phyloP scores from a whole-genome alignment of 2,329 filamentous ascomycete species.

The Botrytis pseudocinerea region DNA sequence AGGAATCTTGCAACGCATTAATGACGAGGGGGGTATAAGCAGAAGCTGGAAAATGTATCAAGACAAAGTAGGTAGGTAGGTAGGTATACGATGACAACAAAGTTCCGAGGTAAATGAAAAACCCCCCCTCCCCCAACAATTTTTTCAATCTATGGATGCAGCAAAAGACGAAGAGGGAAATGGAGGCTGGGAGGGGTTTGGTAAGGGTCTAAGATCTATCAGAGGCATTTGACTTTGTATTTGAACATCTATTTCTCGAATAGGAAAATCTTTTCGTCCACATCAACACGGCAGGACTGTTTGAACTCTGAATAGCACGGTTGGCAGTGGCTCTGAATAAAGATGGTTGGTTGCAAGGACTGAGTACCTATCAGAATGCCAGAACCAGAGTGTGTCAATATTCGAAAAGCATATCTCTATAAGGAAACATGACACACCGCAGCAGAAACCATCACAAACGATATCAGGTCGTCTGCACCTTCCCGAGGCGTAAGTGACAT shows the following conservation, averaged over 20 bases:
- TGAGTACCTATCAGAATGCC: background rate
- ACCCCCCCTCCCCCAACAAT: background rate
- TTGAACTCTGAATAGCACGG: background rate
- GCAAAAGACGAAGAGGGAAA: constrained; percentile 16
- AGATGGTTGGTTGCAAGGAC: background rate
- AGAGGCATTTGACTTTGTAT: background rate
- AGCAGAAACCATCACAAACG: background rate
- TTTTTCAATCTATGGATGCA: constrained; percentile 11
- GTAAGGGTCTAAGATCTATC: constrained; percentile 12
- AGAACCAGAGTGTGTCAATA: background rate
- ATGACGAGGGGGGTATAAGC: background rate
- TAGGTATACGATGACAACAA: constrained; percentile 5
- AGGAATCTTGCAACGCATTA: background rate
- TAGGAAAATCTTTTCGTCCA: background rate
- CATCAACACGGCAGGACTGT: background rate
- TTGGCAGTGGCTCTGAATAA: background rate
- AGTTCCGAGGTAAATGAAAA: background rate
- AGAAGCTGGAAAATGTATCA: background rate
- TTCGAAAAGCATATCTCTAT: background rate
- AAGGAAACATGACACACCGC: background rate
- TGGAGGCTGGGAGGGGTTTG: background rate
- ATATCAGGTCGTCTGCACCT: constrained; percentile 11
- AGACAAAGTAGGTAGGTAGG: background rate
- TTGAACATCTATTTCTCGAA: background rate
- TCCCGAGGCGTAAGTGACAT: constrained; percentile 4